Base-by-base conservation (phyloP, 495 filamentous ascomycete species). In the Xylaria longipes region DNA sequence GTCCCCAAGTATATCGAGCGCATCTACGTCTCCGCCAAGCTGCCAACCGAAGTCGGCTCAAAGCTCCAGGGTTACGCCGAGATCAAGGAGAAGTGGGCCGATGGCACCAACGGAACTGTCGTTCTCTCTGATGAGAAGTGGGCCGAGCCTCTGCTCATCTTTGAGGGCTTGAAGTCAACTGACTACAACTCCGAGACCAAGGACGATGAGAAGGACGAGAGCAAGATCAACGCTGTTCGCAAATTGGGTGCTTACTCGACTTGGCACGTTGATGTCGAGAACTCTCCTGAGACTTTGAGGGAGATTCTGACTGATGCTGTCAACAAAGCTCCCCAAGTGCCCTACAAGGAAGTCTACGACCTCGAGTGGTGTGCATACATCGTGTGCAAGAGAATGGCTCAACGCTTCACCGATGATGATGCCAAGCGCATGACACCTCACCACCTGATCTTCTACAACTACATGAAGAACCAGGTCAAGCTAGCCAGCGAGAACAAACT, bases 1-100 rank as follows among this genome's bases (percentile, higher is more conserved):
- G 60, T 78, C n/a, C 74, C 79, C 9, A 72, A 77, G 48, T 79
- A 76, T n/a, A 77, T 81, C 33, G 71, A 75, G 31, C 41, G 69
- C 35, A 76, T 79, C 41, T 75, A 72, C 52, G 68, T 80, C 33
- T 73, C 78, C 22, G 66, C 73, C 17, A 73, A 73, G 31, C 25
- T 78, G 31, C 72, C 74, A 9, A 74, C 74, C 12, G 57, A 68
- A 29, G 67, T 52, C 39, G 77, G 75, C 25, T 54, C 68, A 5
- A 73, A 70, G 22, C 72, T 74, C n/a, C 70, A 60, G 15, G 75
- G 75, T 37, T 77, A 70, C 41, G 73, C 75, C 1, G 69, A 75
- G 57, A 75, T 77, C 48, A 77, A 77, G 62, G 75, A 77, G 62
- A 71, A 70, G 27, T 68, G 73, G 52, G 72, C 73, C 39, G 75